Evolutionary conservation across 331 rosid genomes (phyloP).

Genomic region (Malus hybrid): DNA sequence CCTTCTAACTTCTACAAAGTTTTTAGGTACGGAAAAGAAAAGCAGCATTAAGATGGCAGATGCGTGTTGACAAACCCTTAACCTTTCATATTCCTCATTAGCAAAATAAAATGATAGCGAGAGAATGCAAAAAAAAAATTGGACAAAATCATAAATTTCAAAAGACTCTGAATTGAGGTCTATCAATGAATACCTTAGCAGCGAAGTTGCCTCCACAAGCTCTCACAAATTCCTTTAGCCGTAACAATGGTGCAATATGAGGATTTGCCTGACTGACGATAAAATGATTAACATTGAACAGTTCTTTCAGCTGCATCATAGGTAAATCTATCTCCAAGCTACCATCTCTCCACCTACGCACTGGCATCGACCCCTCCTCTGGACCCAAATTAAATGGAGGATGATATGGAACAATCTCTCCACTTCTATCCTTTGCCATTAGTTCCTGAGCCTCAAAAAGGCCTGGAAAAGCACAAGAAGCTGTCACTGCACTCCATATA

Average conservation of each 20-base stretch:
- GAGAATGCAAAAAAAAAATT: background rate
- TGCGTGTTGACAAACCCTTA: background rate
- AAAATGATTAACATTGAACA: constrained; percentile 92
- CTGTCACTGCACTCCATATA: constrained; percentile 98
- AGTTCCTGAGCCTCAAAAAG: constrained; percentile 99
- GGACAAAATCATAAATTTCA: background rate
- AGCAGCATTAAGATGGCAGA: background rate
- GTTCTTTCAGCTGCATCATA: constrained; percentile 88
- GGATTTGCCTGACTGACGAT: constrained; percentile 98
- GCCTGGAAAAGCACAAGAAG: constrained; percentile 98
- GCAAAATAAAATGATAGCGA: background rate
- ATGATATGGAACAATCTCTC: constrained; percentile 92
- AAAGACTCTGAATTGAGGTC: constrained; percentile 1
- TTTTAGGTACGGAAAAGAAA: background rate
- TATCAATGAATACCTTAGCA: constrained; percentile 66
- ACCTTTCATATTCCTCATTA: background rate
- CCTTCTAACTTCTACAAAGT: background rate
- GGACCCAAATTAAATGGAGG: constrained; percentile 92
- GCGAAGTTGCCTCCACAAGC: constrained; percentile 89
- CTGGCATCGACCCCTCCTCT: constrained; percentile 71
- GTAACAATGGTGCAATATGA: constrained; percentile 82
- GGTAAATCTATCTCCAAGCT: constrained; percentile 98
- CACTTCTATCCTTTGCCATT: constrained; percentile 97
- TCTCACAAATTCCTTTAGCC: constrained; percentile 78
- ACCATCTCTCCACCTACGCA: constrained; percentile 95